Base-by-base conservation (phyloP, 2,329 filamentous ascomycete species). In the Colletotrichum costaricense region DNA sequence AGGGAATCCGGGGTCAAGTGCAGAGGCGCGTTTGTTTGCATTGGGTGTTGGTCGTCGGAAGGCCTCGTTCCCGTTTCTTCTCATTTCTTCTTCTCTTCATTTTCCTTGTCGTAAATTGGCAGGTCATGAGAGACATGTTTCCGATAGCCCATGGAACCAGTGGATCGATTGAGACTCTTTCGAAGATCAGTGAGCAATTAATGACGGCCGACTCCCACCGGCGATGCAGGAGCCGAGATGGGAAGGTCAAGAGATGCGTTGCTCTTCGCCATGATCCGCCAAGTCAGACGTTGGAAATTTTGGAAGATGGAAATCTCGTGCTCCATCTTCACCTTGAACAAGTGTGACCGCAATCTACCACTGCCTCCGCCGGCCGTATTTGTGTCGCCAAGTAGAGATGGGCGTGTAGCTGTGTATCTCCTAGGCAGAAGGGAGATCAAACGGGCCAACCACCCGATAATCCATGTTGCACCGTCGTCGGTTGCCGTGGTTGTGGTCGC, bases 331-430 rank as follows among this genome's bases (percentile, higher is more conserved):
- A 42, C n/a, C 60, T 66, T 22, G 24, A 42, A 60, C 66, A 59
- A 42, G 69, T 72, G 66, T 64, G 30, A 69, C 59, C 14, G 9
- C 35, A 60, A 69, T 69, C 58, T 38, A 35, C 59, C 30, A 33
- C n/a, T 46, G 54, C 59, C 35, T 59, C 54, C 38, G 42, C 54
- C 66, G 38, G 58, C 30, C 59, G 42, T 69, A 59, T n/a, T 30
- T 54, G 58, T 64, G 24, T 28, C n/a, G n/a, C 63, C 33, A 26
- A 26, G 52, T 26, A 26, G 63, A 16, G 49, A n/a, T 38, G 49
- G 49, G 16, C 6, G 28, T 22, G n/a, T 54, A n/a, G 26, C 30
- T 33, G 22, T n/a, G 59, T 38, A n/a, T 30, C 4, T 14, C 19
- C n/a, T 33, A 35, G 30, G 64, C 19, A 69, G 28, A 11, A 11